These are phyloP conservation scores for Ailanthus altissimus DNA, from an alignment of 345 rosid species.

Conservation along the genomic window DNA sequence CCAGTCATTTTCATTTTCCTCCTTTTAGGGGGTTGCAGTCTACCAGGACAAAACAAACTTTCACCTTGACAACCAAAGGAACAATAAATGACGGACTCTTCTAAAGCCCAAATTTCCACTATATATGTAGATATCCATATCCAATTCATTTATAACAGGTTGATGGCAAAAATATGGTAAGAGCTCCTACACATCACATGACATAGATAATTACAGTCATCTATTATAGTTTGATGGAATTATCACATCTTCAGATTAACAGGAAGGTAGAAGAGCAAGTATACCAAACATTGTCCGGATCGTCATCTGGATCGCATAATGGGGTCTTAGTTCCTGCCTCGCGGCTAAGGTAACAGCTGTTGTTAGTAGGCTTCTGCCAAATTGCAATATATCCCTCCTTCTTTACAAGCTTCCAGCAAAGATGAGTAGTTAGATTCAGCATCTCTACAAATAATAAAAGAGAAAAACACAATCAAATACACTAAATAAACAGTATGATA, in stretches of 20 bases:
- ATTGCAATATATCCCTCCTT: conserved; percentile 95
- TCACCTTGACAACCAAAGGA: not conserved
- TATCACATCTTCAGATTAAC: not conserved
- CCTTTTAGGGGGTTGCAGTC: not conserved
- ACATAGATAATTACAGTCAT: not conserved
- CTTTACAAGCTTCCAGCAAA: conserved; percentile 94
- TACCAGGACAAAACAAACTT: not conserved
- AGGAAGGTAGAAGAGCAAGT: not conserved
- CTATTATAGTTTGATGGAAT: not conserved
- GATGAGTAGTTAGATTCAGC: conserved; percentile 79
- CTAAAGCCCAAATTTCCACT: not conserved
- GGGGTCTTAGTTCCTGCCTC: conserved; percentile 64
- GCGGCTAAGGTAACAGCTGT: conserved; percentile 82
- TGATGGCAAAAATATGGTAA: not conserved
- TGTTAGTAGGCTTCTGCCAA: conserved; percentile 84
- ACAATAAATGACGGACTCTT: not conserved
- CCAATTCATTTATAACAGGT: not conserved
- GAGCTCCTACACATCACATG: not conserved
- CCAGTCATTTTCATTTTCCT: not conserved
- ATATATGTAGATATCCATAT: not conserved
- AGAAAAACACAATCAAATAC: conserved; percentile 8
- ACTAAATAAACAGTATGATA: not conserved
- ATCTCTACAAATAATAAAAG: conserved; percentile 62
- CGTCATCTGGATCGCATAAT: conserved; percentile 71
- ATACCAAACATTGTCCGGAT: conserved; percentile 92